phyloP scores from a whole-genome alignment of 176 grass and related monocot genomes.

The Calamus simplicifolius region DNA sequence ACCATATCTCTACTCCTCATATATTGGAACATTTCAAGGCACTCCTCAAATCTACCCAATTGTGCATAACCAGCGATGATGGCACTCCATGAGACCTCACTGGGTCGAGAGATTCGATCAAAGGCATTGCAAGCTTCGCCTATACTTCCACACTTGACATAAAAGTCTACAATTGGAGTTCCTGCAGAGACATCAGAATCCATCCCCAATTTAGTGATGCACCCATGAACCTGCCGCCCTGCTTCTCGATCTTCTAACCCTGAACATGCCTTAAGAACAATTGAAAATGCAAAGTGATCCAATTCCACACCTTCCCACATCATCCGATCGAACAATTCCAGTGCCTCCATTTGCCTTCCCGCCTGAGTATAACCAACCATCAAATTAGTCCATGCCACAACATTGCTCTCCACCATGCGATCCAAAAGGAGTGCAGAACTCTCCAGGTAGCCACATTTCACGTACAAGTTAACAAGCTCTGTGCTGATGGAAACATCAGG shows the following conservation, averaged over 20 bases:
- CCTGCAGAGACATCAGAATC: slow-evolving; percentile 21
- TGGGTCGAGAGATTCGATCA: slow-evolving; percentile 4
- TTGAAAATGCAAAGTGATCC: slow-evolving; percentile 18
- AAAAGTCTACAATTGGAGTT: slow-evolving; percentile 17
- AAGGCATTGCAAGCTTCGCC: slow-evolving; percentile 17
- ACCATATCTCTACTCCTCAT: slow-evolving; percentile 2
- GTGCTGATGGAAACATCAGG: not conserved
- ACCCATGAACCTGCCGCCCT: slow-evolving; percentile 17
- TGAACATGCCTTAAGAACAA: slow-evolving; percentile 13
- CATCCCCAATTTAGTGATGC: slow-evolving; percentile 15
- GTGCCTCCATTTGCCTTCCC: not conserved
- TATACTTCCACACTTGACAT: slow-evolving; percentile 14
- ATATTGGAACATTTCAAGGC: slow-evolving; percentile 10
- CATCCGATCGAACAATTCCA: slow-evolving; percentile 6
- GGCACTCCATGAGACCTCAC: slow-evolving; percentile 23
- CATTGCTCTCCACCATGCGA: slow-evolving; percentile 17
- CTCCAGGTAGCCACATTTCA: slow-evolving; percentile 18
- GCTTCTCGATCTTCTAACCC: not conserved
- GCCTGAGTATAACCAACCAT: slow-evolving; percentile 18
- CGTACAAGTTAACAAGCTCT: slow-evolving; percentile 19
- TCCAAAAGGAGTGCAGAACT: slow-evolving; percentile 14
- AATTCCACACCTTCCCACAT: not conserved
- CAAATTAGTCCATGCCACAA: slow-evolving; percentile 9
- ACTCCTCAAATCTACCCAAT: slow-evolving; percentile 12
- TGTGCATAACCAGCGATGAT: slow-evolving; percentile 23